Percentiles rank a stretch among this genome's conserved stretches.
Conservation (phyloP, 2,329 filamentous ascomycete genomes). For the Scortechinia acanthostroma region DNA sequence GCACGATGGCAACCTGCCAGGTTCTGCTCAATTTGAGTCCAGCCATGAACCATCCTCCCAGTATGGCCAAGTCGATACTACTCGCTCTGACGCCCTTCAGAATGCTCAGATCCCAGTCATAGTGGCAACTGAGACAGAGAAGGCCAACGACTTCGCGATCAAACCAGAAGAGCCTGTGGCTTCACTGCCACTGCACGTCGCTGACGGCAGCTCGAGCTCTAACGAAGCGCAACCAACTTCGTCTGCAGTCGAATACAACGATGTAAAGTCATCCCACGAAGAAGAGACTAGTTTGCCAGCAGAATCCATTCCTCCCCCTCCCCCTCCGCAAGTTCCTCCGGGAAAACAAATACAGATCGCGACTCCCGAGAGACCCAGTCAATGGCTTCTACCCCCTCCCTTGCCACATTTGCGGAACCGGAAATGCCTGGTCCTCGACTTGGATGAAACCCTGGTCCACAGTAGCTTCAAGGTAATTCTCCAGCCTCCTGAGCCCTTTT, state of each 20-base stretch:
- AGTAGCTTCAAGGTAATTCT: conserved; percentile 91
- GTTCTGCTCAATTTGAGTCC: not conserved
- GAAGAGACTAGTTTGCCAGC: too few species aligned
- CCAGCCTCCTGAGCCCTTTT: too few species aligned
- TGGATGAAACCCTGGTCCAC: conserved; percentile 95
- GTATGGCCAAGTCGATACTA: not conserved
- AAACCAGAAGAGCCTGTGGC: not conserved
- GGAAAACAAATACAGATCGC: not conserved
- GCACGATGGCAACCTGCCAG: not conserved
- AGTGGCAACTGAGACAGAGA: too few species aligned
- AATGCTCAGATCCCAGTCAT: not conserved
- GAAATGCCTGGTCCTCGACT: conserved; percentile 89
- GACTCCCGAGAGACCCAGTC: too few species aligned
- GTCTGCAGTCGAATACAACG: too few species aligned
- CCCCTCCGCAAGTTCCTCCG: not conserved
- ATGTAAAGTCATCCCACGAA: not conserved
- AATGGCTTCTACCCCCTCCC: conserved; percentile 67
- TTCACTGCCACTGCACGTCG: not conserved
- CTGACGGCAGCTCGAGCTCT: not conserved
- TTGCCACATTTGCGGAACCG: conserved; percentile 73
- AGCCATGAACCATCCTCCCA: not conserved
- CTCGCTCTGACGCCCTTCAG: not conserved
- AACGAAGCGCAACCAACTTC: too few species aligned
- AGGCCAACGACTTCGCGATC: not conserved
- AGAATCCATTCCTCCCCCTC: not conserved